Conservation (phyloP, 352 stramenopile species). For the Pythium plurisporium region DNA sequence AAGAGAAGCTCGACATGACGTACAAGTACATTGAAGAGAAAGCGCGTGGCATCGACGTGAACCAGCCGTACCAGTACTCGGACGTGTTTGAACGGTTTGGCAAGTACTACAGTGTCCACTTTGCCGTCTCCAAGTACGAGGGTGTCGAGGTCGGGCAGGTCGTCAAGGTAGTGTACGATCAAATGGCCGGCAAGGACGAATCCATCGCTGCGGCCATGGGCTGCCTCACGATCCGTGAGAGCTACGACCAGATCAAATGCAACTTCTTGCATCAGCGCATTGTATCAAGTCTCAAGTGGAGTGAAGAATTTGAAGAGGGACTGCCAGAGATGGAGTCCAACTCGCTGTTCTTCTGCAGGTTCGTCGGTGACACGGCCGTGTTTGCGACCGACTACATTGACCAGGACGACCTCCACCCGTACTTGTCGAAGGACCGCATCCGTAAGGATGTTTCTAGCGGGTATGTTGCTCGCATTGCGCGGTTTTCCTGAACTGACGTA, state of each 20-base stretch:
- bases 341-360: slow-evolving; percentile 58
- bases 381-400: slow-evolving; percentile 77
- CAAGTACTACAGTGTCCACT: slow-evolving; percentile 77
- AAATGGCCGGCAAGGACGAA: slow-evolving; percentile 65
- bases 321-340: slow-evolving; percentile 75
- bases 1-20: slow-evolving; percentile 77
- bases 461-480: slow-evolving; percentile 21
- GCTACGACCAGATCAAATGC: slow-evolving; percentile 71
- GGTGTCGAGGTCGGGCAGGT: slow-evolving; percentile 57
- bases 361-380: slow-evolving; percentile 57
- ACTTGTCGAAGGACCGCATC: slow-evolving; percentile 59
- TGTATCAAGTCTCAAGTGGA: slow-evolving; percentile 68
- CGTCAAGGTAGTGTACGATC: slow-evolving; percentile 63
- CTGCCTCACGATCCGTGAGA: slow-evolving; percentile 60
- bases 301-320: slow-evolving; percentile 32
- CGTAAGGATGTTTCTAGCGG: slow-evolving; percentile 73
- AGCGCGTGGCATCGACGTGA: slow-evolving; percentile 40
- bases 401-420: slow-evolving; percentile 72
- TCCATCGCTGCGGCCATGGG: slow-evolving; percentile 50
- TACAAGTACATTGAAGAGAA: slow-evolving; percentile 81
- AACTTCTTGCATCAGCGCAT: slow-evolving; percentile 82
- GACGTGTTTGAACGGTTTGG: slow-evolving; percentile 82
- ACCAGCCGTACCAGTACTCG: slow-evolving; percentile 65
- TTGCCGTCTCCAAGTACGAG: slow-evolving; percentile 71
- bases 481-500: no score